These are phyloP conservation scores for Balansia obtecta DNA, from an alignment of 2,329 filamentous ascomycete genomes.

Conservation along the genomic window DNA sequence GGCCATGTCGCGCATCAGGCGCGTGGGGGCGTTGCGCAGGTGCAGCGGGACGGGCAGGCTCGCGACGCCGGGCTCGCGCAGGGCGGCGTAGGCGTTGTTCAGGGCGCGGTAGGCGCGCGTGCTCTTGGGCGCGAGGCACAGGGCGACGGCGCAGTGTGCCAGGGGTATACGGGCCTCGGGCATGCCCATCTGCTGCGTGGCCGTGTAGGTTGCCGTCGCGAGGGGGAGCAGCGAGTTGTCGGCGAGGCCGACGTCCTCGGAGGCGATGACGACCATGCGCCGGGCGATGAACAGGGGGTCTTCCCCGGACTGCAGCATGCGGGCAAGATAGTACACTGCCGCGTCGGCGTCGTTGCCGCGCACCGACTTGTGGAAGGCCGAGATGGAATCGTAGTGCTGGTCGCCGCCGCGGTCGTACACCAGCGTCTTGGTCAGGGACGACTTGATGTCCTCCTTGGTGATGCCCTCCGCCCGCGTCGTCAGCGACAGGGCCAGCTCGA, in stretches of 20 bases:
- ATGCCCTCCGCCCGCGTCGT: conserved; percentile 41
- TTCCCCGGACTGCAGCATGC: conserved; percentile 92
- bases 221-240: conserved; percentile 75
- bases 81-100: conserved; percentile 64
- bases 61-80: conserved; percentile 74
- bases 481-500: conserved; percentile 78
- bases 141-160: conserved; percentile 73
- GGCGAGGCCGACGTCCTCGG: conserved; percentile 84
- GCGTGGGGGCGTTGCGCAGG: conserved; percentile 81
- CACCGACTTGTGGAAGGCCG: conserved; percentile 91
- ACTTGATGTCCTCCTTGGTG: conserved; percentile 67
- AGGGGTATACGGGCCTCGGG: conserved; percentile 90
- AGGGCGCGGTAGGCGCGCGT: conserved; percentile 76
- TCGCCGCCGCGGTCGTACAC: conserved; percentile 93
- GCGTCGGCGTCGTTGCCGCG: conserved; percentile 80
- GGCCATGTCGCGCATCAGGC: conserved; percentile 84
- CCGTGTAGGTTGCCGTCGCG: conserved; percentile 75
- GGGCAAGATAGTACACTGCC: conserved; percentile 82
- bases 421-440: conserved; percentile 75
- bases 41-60: conserved; percentile 75
- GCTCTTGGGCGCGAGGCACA: conserved; percentile 72
- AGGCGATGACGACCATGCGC: conserved; percentile 87
- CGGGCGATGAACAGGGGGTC: conserved; percentile 87
- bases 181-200: conserved; percentile 86
- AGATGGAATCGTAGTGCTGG: conserved; percentile 96